A percentile compares a stretch with the other conserved stretches of the same genome.
phyloP scores from a whole-genome alignment of 495 filamentous ascomycete genomes.

The Oidiodendron maius region DNA sequence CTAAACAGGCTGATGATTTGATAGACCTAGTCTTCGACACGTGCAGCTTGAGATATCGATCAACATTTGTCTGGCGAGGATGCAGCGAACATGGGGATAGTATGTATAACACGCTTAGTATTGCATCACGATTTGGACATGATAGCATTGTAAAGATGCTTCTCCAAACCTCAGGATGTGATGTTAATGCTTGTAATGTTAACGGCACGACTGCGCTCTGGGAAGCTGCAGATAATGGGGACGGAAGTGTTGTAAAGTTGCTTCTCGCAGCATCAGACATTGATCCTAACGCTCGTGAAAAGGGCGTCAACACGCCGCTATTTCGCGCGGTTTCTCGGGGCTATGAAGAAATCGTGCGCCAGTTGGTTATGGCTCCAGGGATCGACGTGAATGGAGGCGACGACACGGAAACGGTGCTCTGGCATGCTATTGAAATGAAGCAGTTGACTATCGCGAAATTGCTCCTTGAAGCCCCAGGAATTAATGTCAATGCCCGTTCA shows the following conservation, averaged over 20 bases:
- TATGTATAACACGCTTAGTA: not conserved
- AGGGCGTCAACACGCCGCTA: too few species aligned
- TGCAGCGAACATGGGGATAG: not conserved
- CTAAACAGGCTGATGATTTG: not conserved
- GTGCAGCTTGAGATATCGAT: not conserved
- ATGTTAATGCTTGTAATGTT: constrained; percentile 11
- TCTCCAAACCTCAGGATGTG: constrained; percentile 3
- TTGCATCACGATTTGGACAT: constrained; percentile 16
- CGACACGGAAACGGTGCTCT: too few species aligned
- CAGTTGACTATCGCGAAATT: too few species aligned
- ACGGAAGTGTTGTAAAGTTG: constrained; percentile 22
- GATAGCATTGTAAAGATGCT: constrained; percentile 19
- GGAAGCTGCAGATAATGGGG: constrained; percentile 21
- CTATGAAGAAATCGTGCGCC: too few species aligned
- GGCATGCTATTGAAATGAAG: too few species aligned
- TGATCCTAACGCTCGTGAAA: too few species aligned
- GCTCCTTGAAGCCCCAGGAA: too few species aligned
- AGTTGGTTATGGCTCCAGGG: too few species aligned
- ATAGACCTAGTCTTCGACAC: not conserved
- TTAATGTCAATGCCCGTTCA: too few species aligned
- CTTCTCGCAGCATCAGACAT: too few species aligned
- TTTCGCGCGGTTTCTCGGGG: too few species aligned
- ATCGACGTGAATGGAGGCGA: too few species aligned
- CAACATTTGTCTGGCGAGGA: not conserved
- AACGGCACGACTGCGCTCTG: constrained; percentile 18